Percentiles rank a stretch among this genome's conserved stretches.
phyloP scores from a whole-genome alignment of 169 alveolate genomes.

The Theileria orientalis region DNA sequence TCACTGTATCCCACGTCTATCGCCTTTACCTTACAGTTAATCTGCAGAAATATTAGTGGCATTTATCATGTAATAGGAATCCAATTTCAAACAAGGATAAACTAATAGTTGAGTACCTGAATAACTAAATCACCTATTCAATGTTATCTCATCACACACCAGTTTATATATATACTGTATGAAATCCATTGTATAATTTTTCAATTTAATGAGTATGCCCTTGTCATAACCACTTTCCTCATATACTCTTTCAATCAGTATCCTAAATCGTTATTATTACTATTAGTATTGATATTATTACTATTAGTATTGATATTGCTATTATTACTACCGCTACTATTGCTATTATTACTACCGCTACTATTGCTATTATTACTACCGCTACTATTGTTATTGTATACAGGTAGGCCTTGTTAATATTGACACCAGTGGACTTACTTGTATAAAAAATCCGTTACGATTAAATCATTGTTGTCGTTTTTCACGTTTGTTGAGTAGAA shows the following conservation, averaged over 20 bases:
- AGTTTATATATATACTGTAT: slow-evolving; percentile 19
- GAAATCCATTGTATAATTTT: slow-evolving; percentile 34
- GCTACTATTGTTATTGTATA: too few relatives aligned
- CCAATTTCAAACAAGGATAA: too few relatives aligned
- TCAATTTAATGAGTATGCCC: slow-evolving; percentile 39
- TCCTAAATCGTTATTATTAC: slow-evolving; percentile 9
- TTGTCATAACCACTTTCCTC: slow-evolving; percentile 60
- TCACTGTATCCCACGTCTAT: slow-evolving; percentile 17
- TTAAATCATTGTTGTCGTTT: slow-evolving; percentile 19
- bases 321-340: too few relatives aligned
- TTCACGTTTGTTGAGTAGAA: neutral
- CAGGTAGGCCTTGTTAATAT: too few relatives aligned
- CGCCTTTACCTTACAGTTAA: slow-evolving; percentile 19
- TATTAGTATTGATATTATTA: neutral
- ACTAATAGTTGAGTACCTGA: too few relatives aligned
- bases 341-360: too few relatives aligned
- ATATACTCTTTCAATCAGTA: slow-evolving; percentile 39
- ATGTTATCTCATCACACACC: neutral
- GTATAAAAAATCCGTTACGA: slow-evolving; percentile 55
- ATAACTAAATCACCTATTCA: too few relatives aligned
- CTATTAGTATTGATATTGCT: too few relatives aligned
- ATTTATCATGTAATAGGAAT: neutral
- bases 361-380: too few relatives aligned
- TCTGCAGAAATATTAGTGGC: neutral
- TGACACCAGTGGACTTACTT: neutral